Base-by-base conservation (phyloP, 495 filamentous ascomycete genomes). In the Ascobolus immersus region DNA sequence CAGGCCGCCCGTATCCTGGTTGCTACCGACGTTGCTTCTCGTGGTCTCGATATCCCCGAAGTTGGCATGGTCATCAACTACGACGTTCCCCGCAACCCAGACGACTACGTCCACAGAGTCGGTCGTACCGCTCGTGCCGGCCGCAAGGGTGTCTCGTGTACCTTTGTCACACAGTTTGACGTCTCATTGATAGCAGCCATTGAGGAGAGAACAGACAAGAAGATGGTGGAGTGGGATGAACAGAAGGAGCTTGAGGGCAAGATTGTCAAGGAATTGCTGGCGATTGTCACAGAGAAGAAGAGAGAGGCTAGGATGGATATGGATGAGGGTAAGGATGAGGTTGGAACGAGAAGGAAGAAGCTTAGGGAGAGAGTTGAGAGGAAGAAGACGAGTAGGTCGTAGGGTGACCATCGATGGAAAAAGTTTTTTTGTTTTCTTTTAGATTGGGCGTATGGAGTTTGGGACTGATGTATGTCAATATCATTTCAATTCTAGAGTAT, bases 31-130 rank as follows among this genome's bases (percentile, higher is more conserved):
- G 84, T 99, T 10, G 86, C 86, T 1, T 72, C 77, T n/a, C 63
- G 86, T 45, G 86, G 86, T 63, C 65, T 99, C 7, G 86, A 99
- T 59, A 92, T 99, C 36, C 89, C 82, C 0, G 73, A 73, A 38
- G 89, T 94, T 1, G 72, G 65, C 33, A 52, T 94, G 8, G 84
- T 99, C 5, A 56, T 99, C 32, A 94, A 99, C 50, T 94, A 77
- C 48, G 89, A 94, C 46, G 69, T 99, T 12, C 86, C 86, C 1
- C 69, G 84, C 2, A 79, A 93, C 49, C 81, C 86, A 21, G 86
- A 93, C 50, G 89, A 92, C 50, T 99, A 94, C 44, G 78, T 99
- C 38, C 86, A 99, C 54, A 73, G 86, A 14, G 82, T 91, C 34
- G 86, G 86, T 45, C 73, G 86, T 45, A 99, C 86, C 8, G 86